Conservation (phyloP, 129 eudicot genomes). For the Oenanthe sinensis region DNA sequence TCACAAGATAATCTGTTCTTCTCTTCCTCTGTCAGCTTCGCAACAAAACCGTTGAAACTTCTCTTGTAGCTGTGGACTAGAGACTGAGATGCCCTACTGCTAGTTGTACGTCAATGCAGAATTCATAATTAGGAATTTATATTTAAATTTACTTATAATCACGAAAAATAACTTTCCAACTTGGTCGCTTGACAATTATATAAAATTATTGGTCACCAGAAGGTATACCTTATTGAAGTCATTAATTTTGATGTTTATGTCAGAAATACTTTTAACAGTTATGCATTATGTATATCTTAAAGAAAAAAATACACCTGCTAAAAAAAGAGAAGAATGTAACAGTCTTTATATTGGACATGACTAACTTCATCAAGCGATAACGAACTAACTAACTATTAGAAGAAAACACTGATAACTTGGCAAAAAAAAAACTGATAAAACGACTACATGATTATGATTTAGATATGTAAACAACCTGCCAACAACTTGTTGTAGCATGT, state of each 20-base stretch:
- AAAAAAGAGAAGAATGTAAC: too few species aligned
- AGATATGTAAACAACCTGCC: conserved; percentile 42
- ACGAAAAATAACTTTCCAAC: background rate
- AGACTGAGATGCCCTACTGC: conserved; percentile 54
- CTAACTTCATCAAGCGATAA: background rate
- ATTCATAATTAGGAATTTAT: background rate
- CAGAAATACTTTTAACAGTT: background rate
- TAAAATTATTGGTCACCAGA: background rate
- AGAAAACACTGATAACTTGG: too few species aligned
- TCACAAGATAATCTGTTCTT: conserved; percentile 27
- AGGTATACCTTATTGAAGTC: background rate
- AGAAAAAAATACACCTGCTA: background rate
- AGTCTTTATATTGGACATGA: too few species aligned
- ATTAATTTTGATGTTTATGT: background rate
- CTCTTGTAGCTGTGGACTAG: conserved; percentile 56
- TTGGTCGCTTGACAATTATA: background rate
- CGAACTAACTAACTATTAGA: too few species aligned
- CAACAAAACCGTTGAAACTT: conserved; percentile 64
- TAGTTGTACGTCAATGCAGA: conserved; percentile 3
- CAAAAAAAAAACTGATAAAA: too few species aligned
- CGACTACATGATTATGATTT: background rate
- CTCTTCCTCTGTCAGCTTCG: conserved; percentile 45
- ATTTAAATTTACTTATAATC: background rate
- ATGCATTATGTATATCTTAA: background rate
- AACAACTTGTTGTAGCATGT: conserved; percentile 46